Evolutionary conservation across 108 stramenopile species (phyloP).

Genomic region (Cyclostephanos invisitatus): DNA sequence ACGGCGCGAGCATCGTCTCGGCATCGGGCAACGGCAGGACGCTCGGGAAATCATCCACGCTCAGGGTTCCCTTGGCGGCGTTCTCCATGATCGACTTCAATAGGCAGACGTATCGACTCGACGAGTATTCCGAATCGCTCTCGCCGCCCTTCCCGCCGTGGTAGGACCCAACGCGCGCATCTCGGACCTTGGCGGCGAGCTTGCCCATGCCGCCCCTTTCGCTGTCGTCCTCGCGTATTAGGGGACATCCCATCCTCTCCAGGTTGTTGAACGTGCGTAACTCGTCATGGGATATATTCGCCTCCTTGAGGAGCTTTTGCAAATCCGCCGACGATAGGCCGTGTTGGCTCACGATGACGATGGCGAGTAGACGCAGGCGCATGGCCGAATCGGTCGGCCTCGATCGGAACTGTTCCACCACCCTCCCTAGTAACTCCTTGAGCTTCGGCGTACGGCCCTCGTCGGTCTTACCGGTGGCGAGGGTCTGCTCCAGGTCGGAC

Average conservation of each 20-base stretch:
- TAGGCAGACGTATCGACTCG: constrained; percentile 79
- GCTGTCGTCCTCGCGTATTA: constrained; percentile 24
- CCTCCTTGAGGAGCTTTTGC: constrained; percentile 67
- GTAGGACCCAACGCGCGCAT: constrained; percentile 18
- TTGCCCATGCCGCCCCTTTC: constrained; percentile 10
- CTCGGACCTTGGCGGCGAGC: constrained; percentile 23
- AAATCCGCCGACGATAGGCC: constrained; percentile 67
- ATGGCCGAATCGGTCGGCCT: constrained; percentile 53
- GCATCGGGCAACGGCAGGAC: constrained; percentile 83
- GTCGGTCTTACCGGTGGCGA: constrained; percentile 90
- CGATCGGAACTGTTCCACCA: constrained; percentile 55
- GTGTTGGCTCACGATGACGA: constrained; percentile 82
- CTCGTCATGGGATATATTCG: constrained; percentile 60
- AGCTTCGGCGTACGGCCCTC: constrained; percentile 73
- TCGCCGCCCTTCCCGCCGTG: constrained; percentile 36
- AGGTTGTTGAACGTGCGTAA: constrained; percentile 62
- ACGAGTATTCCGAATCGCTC: constrained; percentile 75
- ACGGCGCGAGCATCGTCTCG: constrained; percentile 24
- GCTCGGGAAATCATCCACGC: constrained; percentile 87
- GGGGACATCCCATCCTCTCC: constrained; percentile 70
- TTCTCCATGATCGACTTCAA: constrained; percentile 76
- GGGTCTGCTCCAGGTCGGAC: constrained; percentile 90
- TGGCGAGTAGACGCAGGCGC: constrained; percentile 82
- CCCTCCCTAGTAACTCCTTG: constrained; percentile 62
- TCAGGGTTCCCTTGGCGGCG: constrained; percentile 61